Evolutionary conservation across 345 rosid species (phyloP), one percentile per base, ranked within the genome.

Genomic region (Luvunga scandens): DNA sequence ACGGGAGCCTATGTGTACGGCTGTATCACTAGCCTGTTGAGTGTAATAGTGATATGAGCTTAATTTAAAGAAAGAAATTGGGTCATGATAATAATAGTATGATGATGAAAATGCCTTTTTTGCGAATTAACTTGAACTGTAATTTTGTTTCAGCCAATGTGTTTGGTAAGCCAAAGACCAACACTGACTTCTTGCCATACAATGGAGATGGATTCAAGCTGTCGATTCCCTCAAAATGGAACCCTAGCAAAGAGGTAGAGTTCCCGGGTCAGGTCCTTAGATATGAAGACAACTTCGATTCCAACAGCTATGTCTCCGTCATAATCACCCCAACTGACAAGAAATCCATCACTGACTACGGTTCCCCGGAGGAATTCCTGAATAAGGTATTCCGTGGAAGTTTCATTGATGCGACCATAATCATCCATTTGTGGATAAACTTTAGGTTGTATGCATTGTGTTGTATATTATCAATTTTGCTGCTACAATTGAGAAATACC

Each of bases 181-280:
- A 93, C 88, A 92, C 96, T 6, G 99, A 95, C 9, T 93, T 87
- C 91, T 0, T 84, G 81, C 83, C 93, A 0, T 92, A 85, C 81
- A 83, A n/a, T 34, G 98, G 97, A 50, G 82, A 91, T 38, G 95
- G 99, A 38, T 95, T 95, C 89, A 90, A 85, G 87, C 50, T 95
- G 14, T 79, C 74, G n/a, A 72, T 93, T 38, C 99, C 99, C 33
- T 7, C 99, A 48, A 95, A 95, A 84, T 93, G 98, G 99, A 95
- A 91, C 84, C 98, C 94, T n/a, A 93, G 96, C 90, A 92, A 90
- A 75, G 99, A 93, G 87, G 75, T 69, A 33, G 99, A 95, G 84
- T 95, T 25, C 88, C 97, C 98, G 1, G 99, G 98, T 64, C 97
- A 94, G 84, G 94, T 96, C 42, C 88, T 93, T 2, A 87, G 99